Base-by-base conservation (phyloP, 2,329 filamentous ascomycete genomes). In the Teratosphaeria viscida region DNA sequence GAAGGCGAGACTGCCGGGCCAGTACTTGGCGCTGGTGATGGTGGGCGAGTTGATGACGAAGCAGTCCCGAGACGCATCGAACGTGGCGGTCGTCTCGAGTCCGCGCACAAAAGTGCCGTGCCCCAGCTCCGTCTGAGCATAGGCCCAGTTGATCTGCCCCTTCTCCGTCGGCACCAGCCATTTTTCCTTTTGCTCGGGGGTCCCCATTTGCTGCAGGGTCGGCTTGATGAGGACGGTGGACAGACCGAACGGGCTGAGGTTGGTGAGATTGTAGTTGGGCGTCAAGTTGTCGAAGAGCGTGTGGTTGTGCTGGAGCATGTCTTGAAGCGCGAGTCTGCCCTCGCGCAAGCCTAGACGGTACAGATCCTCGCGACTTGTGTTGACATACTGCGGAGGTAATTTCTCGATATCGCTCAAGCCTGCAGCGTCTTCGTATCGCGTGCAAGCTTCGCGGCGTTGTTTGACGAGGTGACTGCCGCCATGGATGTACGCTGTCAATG, bases 21-120 rank as follows among this genome's bases (percentile, higher is more conserved):
- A 61, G 55, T 61, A 61, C 49, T 61, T 61, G 12, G 60, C 57
- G 43, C 60, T 61, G 26, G 57, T 59, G 54, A 54, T 32, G 12
- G 60, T 61, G 7, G 60, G 60, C 35, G 57, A 59, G 35, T 59
- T 43, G 27, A 61, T 61, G 23, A 59, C 39, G 53, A 61, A 61
- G 47, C 59, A 47, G 47, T 61, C 60, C 19, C 12, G 10, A 34
- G 10, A 26, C 35, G 29, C 23, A 26, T 61, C 60, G 27, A 59
- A 61, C n/a, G 60, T 61, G 12, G 60, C 60, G 2, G 60, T 61
- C 14, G 60, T 61, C 35, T 61, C 60, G n/a, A 61, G n/a, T 8
- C 57, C 60, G 1, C 60, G n/a, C 14, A 61, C 60, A 59, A 59
- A 59, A 27, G 29, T 34, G n/a, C 60, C 60, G 54, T 61, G 60